phyloP scores from a whole-genome alignment of 257 asterid genomes.

The Nicotiana sylvestris region DNA sequence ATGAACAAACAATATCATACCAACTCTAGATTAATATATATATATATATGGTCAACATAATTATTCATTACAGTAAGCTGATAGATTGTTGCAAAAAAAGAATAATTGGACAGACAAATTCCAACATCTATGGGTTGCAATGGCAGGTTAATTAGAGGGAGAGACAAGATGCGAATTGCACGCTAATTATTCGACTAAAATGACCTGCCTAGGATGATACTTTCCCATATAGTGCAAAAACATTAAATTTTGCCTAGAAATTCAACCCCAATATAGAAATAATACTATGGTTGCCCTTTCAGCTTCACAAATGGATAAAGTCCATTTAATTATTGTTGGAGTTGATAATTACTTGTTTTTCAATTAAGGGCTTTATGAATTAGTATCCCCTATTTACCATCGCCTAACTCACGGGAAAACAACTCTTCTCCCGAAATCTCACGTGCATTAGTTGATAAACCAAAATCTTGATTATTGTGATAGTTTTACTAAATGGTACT shows the following conservation, averaged over 20 bases:
- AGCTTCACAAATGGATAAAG: slow-evolving; percentile 4
- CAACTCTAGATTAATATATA: background rate
- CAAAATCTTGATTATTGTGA: background rate
- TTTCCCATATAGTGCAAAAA: background rate
- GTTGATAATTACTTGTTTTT: background rate
- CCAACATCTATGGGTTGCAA: slow-evolving; percentile 8
- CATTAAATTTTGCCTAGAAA: background rate
- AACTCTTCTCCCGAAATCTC: background rate
- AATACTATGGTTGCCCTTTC: background rate
- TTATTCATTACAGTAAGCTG: background rate
- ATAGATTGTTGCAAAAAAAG: background rate
- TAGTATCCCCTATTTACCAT: background rate
- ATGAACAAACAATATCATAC: background rate
- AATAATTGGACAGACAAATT: background rate
- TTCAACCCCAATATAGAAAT: background rate
- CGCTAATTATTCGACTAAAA: background rate
- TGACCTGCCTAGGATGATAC: slow-evolving; percentile 14
- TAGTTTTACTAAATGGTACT: background rate
- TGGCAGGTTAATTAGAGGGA: background rate
- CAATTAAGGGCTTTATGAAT: background rate
- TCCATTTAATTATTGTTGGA: background rate
- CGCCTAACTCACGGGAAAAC: background rate
- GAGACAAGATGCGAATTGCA: background rate
- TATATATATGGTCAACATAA: background rate
- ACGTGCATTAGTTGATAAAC: background rate